Evolutionary conservation across 441 rosid genomes (phyloP).

Genomic region (Bruguiera hainesii): DNA sequence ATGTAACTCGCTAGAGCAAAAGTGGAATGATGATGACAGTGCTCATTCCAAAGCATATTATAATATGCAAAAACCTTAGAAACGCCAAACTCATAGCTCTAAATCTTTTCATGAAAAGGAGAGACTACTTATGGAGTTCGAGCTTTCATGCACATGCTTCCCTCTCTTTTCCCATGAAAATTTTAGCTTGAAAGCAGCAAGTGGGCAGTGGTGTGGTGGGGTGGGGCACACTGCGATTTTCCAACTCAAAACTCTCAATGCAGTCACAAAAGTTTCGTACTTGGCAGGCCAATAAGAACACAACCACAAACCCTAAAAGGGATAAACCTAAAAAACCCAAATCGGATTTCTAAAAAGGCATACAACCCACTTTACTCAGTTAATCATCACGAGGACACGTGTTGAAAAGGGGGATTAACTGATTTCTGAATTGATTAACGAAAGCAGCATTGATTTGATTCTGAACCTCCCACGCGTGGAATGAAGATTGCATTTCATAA

Average conservation of each 20-base stretch:
- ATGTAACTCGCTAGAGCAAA: conserved; percentile 1
- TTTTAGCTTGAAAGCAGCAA: conserved; percentile 32
- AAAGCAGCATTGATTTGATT: background rate
- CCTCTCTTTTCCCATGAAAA: conserved; percentile 38
- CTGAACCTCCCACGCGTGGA: background rate
- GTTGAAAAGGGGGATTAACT: background rate
- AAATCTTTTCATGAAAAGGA: conserved; percentile 62
- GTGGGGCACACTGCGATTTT: conserved; percentile 39
- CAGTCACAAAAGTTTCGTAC: background rate
- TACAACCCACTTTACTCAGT: background rate
- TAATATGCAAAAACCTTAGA: conserved; percentile 24
- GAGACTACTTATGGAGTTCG: conserved; percentile 52
- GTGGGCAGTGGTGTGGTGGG: conserved; percentile 40
- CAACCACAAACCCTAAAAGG: background rate
- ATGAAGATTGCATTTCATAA: background rate
- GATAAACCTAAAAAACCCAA: background rate
- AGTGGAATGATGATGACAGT: conserved; percentile 21
- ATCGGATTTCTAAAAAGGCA: too few relatives aligned
- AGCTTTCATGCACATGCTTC: conserved; percentile 66
- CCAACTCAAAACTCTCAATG: conserved; percentile 25
- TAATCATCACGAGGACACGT: background rate
- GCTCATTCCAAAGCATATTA: conserved; percentile 18
- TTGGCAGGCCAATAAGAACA: background rate
- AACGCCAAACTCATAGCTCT: conserved; percentile 56
- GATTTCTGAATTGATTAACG: background rate